phyloP scores from a whole-genome alignment of 805 yeast genomes.

The Lipomyces kockii region DNA sequence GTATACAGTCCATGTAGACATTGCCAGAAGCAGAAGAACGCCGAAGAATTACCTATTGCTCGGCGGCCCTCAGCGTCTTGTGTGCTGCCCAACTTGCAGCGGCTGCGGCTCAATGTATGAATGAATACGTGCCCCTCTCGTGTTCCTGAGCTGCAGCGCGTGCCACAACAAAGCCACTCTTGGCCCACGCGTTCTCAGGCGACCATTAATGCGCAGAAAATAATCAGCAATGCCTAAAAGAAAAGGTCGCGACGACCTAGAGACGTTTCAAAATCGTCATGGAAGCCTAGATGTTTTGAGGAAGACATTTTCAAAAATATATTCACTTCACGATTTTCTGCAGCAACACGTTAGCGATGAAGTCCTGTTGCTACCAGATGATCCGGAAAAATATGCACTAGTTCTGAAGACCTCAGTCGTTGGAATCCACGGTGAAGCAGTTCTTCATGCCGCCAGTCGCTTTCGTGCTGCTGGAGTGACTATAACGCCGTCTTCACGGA shows the following conservation, averaged over 20 bases:
- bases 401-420: slow-evolving; percentile 1
- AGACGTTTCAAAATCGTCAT: not conserved
- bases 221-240: not conserved
- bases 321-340: slow-evolving; percentile 1
- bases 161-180: not conserved
- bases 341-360: not conserved
- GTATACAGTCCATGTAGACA: not conserved
- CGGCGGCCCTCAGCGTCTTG: no score
- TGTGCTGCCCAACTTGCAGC: no score
- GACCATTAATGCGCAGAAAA: not conserved
- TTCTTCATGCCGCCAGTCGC: not conserved
- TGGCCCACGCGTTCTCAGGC: not conserved
- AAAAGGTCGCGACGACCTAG: not conserved
- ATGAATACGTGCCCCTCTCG: not conserved
- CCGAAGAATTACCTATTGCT: no score
- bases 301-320: not conserved
- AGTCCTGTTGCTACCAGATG: not conserved
- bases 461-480: not conserved
- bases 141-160: no score
- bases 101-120: not conserved
- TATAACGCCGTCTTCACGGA: not conserved
- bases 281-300: not conserved
- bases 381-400: not conserved
- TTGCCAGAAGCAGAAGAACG: no score
- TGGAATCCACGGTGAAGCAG: not conserved